A percentile compares a stretch with the other conserved stretches of the same genome.
Conservation (phyloP, 2,329 filamentous ascomycete genomes). For the Trichoderma cornu-damae region DNA sequence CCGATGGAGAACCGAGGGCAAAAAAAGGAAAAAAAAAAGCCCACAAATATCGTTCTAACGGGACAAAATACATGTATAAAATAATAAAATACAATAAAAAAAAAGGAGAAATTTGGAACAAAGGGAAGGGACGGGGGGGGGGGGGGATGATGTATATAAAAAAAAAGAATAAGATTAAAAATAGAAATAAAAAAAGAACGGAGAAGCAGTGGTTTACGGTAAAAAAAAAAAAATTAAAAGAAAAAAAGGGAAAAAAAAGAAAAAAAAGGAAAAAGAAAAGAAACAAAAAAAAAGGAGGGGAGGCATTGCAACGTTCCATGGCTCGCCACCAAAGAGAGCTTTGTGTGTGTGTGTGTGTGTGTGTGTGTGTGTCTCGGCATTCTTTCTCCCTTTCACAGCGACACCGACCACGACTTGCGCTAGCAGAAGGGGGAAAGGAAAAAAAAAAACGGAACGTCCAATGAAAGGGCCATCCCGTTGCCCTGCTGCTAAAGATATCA, state of each 20-base stretch:
- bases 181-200: too few species aligned
- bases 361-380: slow-evolving; percentile 15
- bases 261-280: neutral
- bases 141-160: too few species aligned
- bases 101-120: too few species aligned
- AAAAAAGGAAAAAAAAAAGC: too few species aligned
- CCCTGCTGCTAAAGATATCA: slow-evolving; percentile 15
- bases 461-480: neutral
- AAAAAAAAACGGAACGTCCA: too few species aligned
- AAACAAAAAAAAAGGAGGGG: slow-evolving; percentile 6
- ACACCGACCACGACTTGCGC: slow-evolving; percentile 13
- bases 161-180: too few species aligned
- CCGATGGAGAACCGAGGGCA: slow-evolving; percentile 7
- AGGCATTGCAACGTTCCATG: slow-evolving; percentile 15
- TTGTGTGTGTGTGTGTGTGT: too few species aligned
- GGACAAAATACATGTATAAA: too few species aligned
- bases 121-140: too few species aligned
- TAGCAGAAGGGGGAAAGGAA: neutral
- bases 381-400: slow-evolving; percentile 9
- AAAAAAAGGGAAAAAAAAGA: neutral
- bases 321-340: slow-evolving; percentile 8
- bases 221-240: neutral
- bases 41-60: neutral
- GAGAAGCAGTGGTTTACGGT: neutral
- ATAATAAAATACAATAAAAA: too few species aligned